Evolutionary conservation across 805 yeast genomes (phyloP), one percentile per base, ranked within the genome.

Genomic region (Candida easanensis): DNA sequence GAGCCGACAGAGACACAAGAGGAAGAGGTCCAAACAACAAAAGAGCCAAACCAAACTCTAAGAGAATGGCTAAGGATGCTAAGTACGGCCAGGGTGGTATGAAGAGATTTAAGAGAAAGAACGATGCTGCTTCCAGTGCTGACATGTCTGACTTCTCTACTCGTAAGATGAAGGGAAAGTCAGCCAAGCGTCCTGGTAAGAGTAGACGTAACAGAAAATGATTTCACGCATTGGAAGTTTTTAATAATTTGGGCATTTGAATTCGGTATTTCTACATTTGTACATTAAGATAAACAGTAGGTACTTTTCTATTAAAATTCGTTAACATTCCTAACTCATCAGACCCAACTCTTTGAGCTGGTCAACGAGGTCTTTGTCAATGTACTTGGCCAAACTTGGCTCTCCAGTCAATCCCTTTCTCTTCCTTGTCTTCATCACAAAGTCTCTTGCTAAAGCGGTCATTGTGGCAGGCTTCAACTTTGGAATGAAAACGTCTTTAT

Each of bases 391-490:
- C 37, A 90, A 57, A 2, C 73, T 71, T 17, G 88, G 87, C 47
- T 84, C 95, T 13, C 82, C 87, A 7, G 79, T 73, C 27, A 91
- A 64, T 0, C 97, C 98, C 60, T 89, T 91, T 54, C 97, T 75
- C 54, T 81, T 79, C 60, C 99, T 74, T 0, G 97, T 88, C 62
- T 95, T 93, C 65, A 88, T 66, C 23, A 88, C 82, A 56, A 89
- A 88, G 63, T 93, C 99, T 44, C 99, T 71, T 1, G 97, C 91
- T 45, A 90, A 65, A 3, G 85, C 80, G 9, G 68, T 68, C 0
- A 71, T 64, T 5, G 84, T 82, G 1, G 93, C 96, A 0, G 96
- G 87, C 52, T 79, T 80, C 59, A 91, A 69, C 33, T 81, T 73
- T 5, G 89, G 88, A 31, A 88, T 73, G 37, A 64, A 66, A 15